phyloP scores from a whole-genome alignment of 1,284 basidiomycete species.

The Ceraceosorus guamensis region DNA sequence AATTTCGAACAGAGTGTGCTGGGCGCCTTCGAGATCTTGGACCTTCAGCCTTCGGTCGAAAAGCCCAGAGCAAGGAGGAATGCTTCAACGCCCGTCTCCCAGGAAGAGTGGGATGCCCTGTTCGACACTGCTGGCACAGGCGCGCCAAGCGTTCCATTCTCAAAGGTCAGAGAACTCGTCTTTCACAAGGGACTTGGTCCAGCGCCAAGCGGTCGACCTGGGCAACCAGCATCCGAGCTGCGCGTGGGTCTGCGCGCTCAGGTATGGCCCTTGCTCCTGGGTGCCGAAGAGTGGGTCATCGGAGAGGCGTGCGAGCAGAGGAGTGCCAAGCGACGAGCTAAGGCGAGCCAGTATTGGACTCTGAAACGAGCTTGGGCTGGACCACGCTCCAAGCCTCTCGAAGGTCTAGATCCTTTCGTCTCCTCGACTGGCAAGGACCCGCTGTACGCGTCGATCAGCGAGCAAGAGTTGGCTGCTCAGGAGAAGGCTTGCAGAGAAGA shows the following conservation, averaged over 20 bases:
- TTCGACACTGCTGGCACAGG: constrained; percentile 26
- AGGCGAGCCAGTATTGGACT: constrained; percentile 18
- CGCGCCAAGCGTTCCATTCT: constrained; percentile 11
- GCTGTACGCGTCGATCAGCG: neutral
- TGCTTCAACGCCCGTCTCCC: constrained; percentile 10
- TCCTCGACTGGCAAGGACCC: neutral
- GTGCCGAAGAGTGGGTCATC: constrained; percentile 65
- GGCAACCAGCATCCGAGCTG: neutral
- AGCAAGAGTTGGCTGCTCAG: constrained; percentile 8
- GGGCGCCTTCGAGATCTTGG: constrained; percentile 32
- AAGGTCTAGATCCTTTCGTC: no score
- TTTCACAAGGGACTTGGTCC: constrained; percentile 31
- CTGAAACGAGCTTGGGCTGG: constrained; percentile 9
- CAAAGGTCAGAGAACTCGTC: constrained; percentile 24
- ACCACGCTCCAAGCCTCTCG: neutral
- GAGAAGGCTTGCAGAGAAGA: constrained; percentile 5
- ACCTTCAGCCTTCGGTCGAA: constrained; percentile 8
- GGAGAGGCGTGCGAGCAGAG: constrained; percentile 50
- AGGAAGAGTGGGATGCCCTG: constrained; percentile 23
- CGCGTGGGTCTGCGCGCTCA: constrained; percentile 15
- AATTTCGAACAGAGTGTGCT: constrained; percentile 25
- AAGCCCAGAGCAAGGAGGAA: constrained; percentile 2
- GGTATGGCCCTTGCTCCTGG: constrained; percentile 85
- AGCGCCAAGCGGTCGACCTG: neutral
- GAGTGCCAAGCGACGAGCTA: constrained; percentile 14